Base-by-base conservation (phyloP, 192 early-diverging fungal species). In the Coemansia umbellata region DNA sequence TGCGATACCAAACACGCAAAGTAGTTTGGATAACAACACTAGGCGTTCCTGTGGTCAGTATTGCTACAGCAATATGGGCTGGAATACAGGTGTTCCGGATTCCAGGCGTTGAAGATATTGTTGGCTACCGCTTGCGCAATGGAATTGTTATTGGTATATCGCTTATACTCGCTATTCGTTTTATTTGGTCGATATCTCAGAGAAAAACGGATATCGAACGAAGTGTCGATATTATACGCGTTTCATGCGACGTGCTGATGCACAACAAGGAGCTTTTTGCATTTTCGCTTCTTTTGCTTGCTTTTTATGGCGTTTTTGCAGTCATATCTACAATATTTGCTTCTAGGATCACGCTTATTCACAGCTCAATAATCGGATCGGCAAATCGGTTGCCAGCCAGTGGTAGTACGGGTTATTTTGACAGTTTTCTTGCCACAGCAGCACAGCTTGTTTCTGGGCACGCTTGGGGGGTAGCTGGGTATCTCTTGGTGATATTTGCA, bases 21-120 rank as follows among this genome's bases (percentile, higher is more conserved):
- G 65, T 68, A 0, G 55, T 75, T 3, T 75, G 72, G 72, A 57
- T 75, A 43, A 75, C 72, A 4, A 75, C 72, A 0, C 57, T 75
- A 49, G 54, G 53, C 5, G 61, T 68, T 5, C 72, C 72, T 5
- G 65, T 75, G 22, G 65, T 60, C 8, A 57, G 72, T 8, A 35
- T 40, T 2, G 56, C 57, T 8, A 68, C 52, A n/a, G 72, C 72
- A 2, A 32, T 75, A 44, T 75, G 72, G 72, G 72, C 66, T 1
- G 55, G 48, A 4, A 57, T 49, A 10, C 72, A 64, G 53, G 32
- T 75, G 19, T 40, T 63, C 19, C 19, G 48, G 15, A 42, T 75
- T 22, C 57, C 65, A 7, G 53, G 37, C 3, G 37, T 47, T 2
- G 72, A 61, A 27, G 60, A 35, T 19, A 30, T 75, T 13, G 14